A percentile compares a stretch with the other conserved stretches of the same genome.
Conservation (phyloP, 163 green algal genomes). For the Chlamydomonas reinhardtii region DNA sequence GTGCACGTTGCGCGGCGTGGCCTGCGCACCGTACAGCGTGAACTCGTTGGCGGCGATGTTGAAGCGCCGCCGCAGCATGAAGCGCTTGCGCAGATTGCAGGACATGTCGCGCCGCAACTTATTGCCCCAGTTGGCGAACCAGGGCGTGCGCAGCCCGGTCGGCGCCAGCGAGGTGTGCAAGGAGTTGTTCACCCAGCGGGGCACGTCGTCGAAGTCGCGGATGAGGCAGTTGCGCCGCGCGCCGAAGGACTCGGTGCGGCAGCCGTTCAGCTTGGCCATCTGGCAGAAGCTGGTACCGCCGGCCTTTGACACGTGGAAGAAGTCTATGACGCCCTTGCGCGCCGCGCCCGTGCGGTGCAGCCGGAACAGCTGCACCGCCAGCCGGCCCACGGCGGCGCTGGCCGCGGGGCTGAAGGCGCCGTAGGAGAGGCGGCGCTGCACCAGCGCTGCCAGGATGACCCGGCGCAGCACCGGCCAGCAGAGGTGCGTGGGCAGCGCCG, state of each 20-base stretch:
- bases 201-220: slow-evolving; percentile 52
- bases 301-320: slow-evolving; percentile 57
- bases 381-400: background rate
- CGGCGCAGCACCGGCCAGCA: slow-evolving; percentile 42
- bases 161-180: slow-evolving; percentile 38
- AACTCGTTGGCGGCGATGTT: slow-evolving; percentile 57
- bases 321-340: slow-evolving; percentile 51
- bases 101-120: slow-evolving; percentile 42
- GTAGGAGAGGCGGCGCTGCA: background rate
- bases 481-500: slow-evolving; percentile 22
- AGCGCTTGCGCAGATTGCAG: slow-evolving; percentile 44
- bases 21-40: slow-evolving; percentile 31
- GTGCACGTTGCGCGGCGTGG: slow-evolving; percentile 6
- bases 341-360: slow-evolving; percentile 17
- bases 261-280: slow-evolving; percentile 52
- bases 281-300: slow-evolving; percentile 57
- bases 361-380: slow-evolving; percentile 13
- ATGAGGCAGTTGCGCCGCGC: slow-evolving; percentile 54
- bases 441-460: slow-evolving; percentile 8
- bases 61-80: slow-evolving; percentile 33
- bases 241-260: slow-evolving; percentile 50
- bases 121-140: slow-evolving; percentile 52
- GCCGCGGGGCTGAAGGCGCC: background rate
- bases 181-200: slow-evolving; percentile 46
- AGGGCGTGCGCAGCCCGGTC: slow-evolving; percentile 19